Conservation (phyloP, 768 basidiomycete genomes). For the Tulasnella sp. region DNA sequence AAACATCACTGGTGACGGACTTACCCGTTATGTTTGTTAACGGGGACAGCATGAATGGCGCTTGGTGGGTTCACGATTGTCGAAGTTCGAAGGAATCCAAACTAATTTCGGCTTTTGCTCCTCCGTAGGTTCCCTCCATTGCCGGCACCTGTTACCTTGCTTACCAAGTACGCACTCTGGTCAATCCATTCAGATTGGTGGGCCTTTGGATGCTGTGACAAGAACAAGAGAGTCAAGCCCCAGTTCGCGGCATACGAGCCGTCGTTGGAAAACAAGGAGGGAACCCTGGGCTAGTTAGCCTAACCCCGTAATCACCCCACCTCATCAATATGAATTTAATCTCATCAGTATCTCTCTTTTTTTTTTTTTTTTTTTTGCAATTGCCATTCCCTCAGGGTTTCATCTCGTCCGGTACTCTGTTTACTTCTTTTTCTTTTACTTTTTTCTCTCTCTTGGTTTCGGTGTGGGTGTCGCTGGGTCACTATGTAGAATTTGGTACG, state of each 20-base stretch:
- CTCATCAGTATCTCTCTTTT: not conserved
- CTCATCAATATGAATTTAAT: not conserved
- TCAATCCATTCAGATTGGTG: not conserved
- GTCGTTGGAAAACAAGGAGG: not conserved
- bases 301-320: not conserved
- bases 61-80: not conserved
- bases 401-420: too few relatives aligned
- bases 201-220: not conserved
- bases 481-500: too few relatives aligned
- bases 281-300: not conserved
- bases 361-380: not conserved
- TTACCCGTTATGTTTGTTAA: not conserved
- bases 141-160: not conserved
- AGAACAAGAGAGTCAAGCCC: not conserved
- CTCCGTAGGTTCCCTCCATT: not conserved
- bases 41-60: constrained; percentile 5
- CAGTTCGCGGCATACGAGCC: constrained; percentile 10
- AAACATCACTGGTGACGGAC: not conserved
- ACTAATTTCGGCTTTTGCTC: not conserved
- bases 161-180: not conserved
- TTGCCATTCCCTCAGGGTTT: too few relatives aligned
- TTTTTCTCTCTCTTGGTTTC: too few relatives aligned
- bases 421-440: not conserved
- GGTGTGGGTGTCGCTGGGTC: too few relatives aligned
- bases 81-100: too few relatives aligned